Evolutionary conservation across 352 stramenopile genomes (phyloP).

Genomic region (Phytophthora sp.): DNA sequence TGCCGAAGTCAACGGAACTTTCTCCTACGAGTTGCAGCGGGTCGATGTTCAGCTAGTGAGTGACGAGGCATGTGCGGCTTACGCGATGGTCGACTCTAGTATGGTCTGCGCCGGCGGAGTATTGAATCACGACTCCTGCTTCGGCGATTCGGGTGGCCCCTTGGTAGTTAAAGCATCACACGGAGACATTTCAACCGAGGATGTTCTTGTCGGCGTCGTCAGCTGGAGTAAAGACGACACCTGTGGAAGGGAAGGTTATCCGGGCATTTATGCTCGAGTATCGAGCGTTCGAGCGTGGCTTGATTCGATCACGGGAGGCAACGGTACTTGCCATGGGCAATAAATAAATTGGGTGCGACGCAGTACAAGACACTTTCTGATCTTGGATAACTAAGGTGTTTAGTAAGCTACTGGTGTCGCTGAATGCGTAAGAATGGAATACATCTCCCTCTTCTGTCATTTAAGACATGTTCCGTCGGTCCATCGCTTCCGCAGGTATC

Average conservation of each 20-base stretch:
- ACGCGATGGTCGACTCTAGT: slow-evolving; percentile 15
- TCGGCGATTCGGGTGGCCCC: slow-evolving; percentile 53
- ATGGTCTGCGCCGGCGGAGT: slow-evolving; percentile 54
- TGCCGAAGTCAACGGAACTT: background rate
- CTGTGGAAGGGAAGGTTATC: slow-evolving; percentile 38
- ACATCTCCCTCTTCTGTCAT: no score
- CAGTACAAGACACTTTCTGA: no score
- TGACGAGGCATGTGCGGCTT: slow-evolving; percentile 31
- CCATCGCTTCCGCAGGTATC: no score
- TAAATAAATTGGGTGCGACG: no score
- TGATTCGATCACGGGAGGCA: background rate
- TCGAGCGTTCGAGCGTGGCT: slow-evolving; percentile 8
- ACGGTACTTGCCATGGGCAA: no score
- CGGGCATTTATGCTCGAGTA: slow-evolving; percentile 52
- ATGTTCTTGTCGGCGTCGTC: slow-evolving; percentile 46
- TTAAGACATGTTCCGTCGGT: no score
- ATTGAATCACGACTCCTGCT: slow-evolving; percentile 41
- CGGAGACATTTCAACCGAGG: background rate
- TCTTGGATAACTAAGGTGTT: no score
- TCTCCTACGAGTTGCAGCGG: slow-evolving; percentile 19
- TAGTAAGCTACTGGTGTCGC: no score
- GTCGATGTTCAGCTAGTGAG: slow-evolving; percentile 36
- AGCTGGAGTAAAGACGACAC: slow-evolving; percentile 46
- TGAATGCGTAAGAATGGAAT: no score
- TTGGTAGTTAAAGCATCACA: slow-evolving; percentile 21